A percentile compares a stretch with the other conserved stretches of the same genome.
Evolutionary conservation across 441 rosid species (phyloP).

Genomic region (Adansonia gregorii): DNA sequence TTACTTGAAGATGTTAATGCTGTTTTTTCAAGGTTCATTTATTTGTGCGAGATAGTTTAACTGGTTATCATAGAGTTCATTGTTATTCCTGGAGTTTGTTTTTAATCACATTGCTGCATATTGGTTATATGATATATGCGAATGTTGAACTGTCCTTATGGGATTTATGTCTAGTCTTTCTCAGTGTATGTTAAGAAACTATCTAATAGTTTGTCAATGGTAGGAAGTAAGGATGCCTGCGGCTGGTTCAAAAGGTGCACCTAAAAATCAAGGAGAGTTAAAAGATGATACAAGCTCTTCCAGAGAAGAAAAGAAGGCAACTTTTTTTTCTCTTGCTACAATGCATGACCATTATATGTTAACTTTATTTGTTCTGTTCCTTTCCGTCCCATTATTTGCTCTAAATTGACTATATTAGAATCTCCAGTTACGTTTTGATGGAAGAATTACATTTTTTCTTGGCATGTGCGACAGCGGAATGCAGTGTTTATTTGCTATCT

Average conservation of each 20-base stretch:
- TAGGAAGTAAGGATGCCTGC: slow-evolving; percentile 99
- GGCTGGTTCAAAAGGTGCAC: slow-evolving; percentile 84
- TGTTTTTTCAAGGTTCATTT: background rate
- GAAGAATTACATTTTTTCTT: background rate
- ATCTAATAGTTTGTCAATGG: slow-evolving; percentile 38
- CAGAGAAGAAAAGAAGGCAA: slow-evolving; percentile 92
- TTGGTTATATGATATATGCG: background rate
- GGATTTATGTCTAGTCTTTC: background rate
- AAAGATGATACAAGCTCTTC: slow-evolving; percentile 86
- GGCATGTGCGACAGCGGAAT: background rate
- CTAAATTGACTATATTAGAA: background rate
- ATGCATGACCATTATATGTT: background rate
- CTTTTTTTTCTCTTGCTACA: background rate
- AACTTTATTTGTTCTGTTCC: background rate
- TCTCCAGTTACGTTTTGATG: background rate
- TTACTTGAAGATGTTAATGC: background rate
- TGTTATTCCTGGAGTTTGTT: slow-evolving; percentile 8
- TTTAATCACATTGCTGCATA: slow-evolving; percentile 4
- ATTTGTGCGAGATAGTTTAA: background rate
- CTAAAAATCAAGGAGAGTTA: slow-evolving; percentile 72
- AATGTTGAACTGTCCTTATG: background rate
- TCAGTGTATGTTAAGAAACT: slow-evolving; percentile 11
- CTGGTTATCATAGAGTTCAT: background rate
- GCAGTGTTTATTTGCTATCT: slow-evolving; percentile 11
- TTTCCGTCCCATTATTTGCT: background rate